phyloP scores from a whole-genome alignment of 306 rosid genomes.

The Erythrophleum fordii region DNA sequence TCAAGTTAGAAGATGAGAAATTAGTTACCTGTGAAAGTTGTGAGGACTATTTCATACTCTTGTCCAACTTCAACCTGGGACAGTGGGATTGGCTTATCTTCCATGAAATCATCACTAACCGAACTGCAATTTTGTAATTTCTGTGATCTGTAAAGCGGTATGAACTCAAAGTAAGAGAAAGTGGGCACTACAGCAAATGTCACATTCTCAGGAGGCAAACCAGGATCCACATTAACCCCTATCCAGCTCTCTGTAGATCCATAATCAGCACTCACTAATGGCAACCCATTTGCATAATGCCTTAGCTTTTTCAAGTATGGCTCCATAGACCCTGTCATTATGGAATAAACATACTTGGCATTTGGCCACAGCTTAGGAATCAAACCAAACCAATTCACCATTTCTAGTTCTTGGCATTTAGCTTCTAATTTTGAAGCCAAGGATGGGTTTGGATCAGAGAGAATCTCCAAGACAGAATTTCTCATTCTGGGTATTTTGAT shows the following conservation, averaged over 20 bases:
- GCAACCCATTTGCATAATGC: slow-evolving; percentile 73
- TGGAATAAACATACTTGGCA: slow-evolving; percentile 82
- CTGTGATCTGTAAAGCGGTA: slow-evolving; percentile 65
- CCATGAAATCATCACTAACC: slow-evolving; percentile 65
- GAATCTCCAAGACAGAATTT: slow-evolving; percentile 55
- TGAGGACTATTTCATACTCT: slow-evolving; percentile 84
- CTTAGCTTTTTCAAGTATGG: slow-evolving; percentile 76
- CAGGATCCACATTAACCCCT: slow-evolving; percentile 85
- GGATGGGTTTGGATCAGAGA: slow-evolving; percentile 54
- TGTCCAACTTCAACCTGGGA: slow-evolving; percentile 77
- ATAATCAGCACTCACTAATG: slow-evolving; percentile 88
- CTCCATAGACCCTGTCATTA: slow-evolving; percentile 94
- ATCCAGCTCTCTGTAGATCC: slow-evolving; percentile 99
- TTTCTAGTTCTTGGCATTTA: slow-evolving; percentile 54
- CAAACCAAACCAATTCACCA: slow-evolving; percentile 69
- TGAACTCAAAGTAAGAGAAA: slow-evolving; percentile 90
- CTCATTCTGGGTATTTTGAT: slow-evolving; percentile 56
- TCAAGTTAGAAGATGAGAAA: not conserved
- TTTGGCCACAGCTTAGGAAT: slow-evolving; percentile 84
- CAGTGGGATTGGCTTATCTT: slow-evolving; percentile 79
- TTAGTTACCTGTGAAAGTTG: slow-evolving; percentile 85
- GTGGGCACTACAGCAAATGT: slow-evolving; percentile 87
- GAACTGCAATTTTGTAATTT: slow-evolving; percentile 30
- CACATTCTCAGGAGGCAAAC: slow-evolving; percentile 72
- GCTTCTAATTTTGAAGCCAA: slow-evolving; percentile 61